phyloP scores from a whole-genome alignment of 768 basidiomycete species.

The Glaciozyma martinii region DNA sequence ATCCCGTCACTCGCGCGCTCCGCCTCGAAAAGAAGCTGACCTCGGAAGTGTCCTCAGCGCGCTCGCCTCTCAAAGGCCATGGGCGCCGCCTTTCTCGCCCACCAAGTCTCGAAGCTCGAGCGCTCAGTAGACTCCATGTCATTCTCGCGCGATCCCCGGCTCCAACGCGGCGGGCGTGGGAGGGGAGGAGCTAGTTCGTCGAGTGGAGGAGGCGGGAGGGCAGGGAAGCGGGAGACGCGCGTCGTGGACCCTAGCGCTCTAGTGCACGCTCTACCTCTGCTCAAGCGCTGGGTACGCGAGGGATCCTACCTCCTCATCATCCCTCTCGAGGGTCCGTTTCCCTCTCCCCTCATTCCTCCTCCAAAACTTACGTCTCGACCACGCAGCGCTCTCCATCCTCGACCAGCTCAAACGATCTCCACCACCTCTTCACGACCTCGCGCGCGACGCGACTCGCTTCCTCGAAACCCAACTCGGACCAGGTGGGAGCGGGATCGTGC shows the following conservation, averaged over 20 bases:
- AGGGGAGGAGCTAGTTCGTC: not conserved
- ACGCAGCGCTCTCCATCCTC: constrained; percentile 24
- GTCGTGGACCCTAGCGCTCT: constrained; percentile 23
- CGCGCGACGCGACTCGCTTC: constrained; percentile 26
- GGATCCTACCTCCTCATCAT: constrained; percentile 18
- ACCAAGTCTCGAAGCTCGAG: constrained; percentile 26
- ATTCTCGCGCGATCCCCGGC: constrained; percentile 12
- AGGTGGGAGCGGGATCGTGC: constrained; percentile 3
- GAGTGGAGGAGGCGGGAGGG: not conserved
- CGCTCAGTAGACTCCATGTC: constrained; percentile 10
- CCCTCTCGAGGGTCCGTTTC: constrained; percentile 21
- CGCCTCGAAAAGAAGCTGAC: not conserved
- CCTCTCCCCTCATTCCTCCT: not conserved
- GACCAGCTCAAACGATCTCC: constrained; percentile 27
- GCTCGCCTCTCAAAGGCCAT: constrained; percentile 14
- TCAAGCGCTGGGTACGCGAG: constrained; percentile 27
- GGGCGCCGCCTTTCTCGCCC: constrained; percentile 30
- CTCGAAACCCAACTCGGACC: constrained; percentile 21
- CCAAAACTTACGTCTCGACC: not conserved
- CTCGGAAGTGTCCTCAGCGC: not conserved
- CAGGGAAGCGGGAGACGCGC: not conserved
- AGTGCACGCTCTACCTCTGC: constrained; percentile 27
- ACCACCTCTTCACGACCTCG: constrained; percentile 9
- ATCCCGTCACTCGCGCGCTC: no score
- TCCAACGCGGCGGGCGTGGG: not conserved